phyloP scores from a whole-genome alignment of 176 grass and related monocot species.

The Themeda triandra region DNA sequence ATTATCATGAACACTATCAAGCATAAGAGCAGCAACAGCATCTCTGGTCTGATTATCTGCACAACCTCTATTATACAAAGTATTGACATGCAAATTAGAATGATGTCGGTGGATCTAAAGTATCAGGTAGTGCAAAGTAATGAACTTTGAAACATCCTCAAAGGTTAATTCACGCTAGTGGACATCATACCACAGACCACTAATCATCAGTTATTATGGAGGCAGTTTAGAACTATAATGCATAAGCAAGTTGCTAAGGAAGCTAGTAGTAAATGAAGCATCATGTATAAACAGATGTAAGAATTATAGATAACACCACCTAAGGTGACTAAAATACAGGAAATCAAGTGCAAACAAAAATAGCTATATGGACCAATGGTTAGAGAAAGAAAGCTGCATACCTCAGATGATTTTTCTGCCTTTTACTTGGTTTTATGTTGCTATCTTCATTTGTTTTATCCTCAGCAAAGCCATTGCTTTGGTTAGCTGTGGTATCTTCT shows the following conservation, averaged over 20 bases:
- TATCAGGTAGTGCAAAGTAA: not conserved
- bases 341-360: not conserved
- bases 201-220: not conserved
- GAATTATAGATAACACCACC: not conserved
- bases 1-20: not conserved
- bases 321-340: not conserved
- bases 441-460: conserved; percentile 26
- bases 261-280: not conserved
- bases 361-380: not conserved
- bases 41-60: not conserved
- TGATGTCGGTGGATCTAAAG: not conserved
- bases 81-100: not conserved
- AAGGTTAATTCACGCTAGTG: not conserved
- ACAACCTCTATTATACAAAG: not conserved
- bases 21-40: not conserved
- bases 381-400: conserved; percentile 20
- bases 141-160: not conserved
- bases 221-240: not conserved
- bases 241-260: not conserved
- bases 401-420: conserved; percentile 68
- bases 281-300: not conserved
- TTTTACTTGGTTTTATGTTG: conserved; percentile 47
- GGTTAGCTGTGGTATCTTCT: conserved; percentile 28
- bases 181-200: not conserved
- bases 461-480: conserved; percentile 36